Percentiles rank a stretch among this genome's conserved stretches.
Conservation (phyloP, 2,329 filamentous ascomycete genomes). For the Monilinia laxa region DNA sequence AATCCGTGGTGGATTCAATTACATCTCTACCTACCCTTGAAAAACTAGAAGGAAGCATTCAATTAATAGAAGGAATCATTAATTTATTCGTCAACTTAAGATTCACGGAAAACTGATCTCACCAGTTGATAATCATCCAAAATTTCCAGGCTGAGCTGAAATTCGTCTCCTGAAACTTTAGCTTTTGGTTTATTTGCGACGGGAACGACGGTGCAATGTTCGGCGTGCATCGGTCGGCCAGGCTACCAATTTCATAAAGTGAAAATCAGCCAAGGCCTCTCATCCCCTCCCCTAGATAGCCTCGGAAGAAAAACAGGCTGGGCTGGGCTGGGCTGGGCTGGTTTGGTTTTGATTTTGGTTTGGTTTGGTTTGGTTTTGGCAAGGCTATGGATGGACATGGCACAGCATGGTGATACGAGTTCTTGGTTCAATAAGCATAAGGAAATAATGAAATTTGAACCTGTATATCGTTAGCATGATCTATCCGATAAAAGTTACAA, state of each 20-base stretch:
- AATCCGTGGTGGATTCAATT: not conserved
- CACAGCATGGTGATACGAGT: constrained; percentile 14
- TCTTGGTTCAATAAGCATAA: not conserved
- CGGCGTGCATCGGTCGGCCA: constrained; percentile 13
- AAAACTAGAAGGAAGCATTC: not conserved
- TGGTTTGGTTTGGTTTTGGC: not conserved
- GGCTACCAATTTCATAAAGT: constrained; percentile 17
- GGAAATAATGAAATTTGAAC: not conserved
- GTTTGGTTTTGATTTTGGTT: not conserved
- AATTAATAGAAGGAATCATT: not conserved
- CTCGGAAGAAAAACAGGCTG: not conserved
- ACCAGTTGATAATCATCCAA: not conserved
- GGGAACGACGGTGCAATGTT: constrained; percentile 1
- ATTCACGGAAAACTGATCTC: too few species aligned
- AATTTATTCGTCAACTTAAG: not conserved
- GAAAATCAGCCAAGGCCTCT: constrained; percentile 11
- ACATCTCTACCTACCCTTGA: not conserved
- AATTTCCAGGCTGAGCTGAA: constrained; percentile 19
- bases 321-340: not conserved
- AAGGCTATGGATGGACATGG: constrained; percentile 7
- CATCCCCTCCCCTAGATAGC: not conserved
- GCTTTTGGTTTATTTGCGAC: constrained; percentile 2
- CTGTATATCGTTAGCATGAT: not conserved
- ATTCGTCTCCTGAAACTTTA: constrained; percentile 15
- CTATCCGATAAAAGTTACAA: not conserved